Evolutionary conservation across 768 basidiomycete genomes (phyloP).

Genomic region (Tylopilus vinaceipallidus): DNA sequence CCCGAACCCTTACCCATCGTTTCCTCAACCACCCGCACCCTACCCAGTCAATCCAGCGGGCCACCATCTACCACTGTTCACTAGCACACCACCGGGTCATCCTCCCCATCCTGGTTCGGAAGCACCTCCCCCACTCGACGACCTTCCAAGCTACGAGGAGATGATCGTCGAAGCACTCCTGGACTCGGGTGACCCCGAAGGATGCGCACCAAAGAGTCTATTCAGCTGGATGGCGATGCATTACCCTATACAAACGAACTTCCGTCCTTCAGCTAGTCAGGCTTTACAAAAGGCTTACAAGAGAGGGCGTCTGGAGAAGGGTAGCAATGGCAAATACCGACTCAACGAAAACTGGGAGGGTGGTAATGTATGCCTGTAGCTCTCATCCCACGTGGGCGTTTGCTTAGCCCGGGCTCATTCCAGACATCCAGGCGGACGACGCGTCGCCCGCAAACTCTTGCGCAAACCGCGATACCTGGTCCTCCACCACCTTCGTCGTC

Average conservation of each 20-base stretch:
- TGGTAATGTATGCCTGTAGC: slow-evolving; percentile 56
- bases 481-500: slow-evolving; percentile 35
- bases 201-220: slow-evolving; percentile 77
- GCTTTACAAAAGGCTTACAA: slow-evolving; percentile 85
- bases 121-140: slow-evolving; percentile 34
- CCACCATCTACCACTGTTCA: slow-evolving; percentile 33
- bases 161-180: slow-evolving; percentile 84
- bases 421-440: slow-evolving; percentile 79
- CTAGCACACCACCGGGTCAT: slow-evolving; percentile 36
- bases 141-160: slow-evolving; percentile 86
- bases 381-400: background rate
- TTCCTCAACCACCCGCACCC: slow-evolving; percentile 31
- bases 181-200: slow-evolving; percentile 67
- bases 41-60: slow-evolving; percentile 30
- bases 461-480: slow-evolving; percentile 29
- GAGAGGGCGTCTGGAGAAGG: slow-evolving; percentile 78
- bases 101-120: slow-evolving; percentile 33
- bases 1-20: slow-evolving; percentile 36
- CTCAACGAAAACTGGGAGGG: slow-evolving; percentile 80
- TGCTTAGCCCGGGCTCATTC: slow-evolving; percentile 7
- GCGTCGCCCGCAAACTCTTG: slow-evolving; percentile 66
- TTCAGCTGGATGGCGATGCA: slow-evolving; percentile 82
- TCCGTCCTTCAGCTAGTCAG: slow-evolving; percentile 85
- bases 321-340: slow-evolving; percentile 68
- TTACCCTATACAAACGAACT: slow-evolving; percentile 86